Percentiles rank a stretch among this genome's conserved stretches.
These are phyloP conservation scores for Candida albicans DNA, from an alignment of 1,139 yeast species.

Conservation along the genomic window DNA sequence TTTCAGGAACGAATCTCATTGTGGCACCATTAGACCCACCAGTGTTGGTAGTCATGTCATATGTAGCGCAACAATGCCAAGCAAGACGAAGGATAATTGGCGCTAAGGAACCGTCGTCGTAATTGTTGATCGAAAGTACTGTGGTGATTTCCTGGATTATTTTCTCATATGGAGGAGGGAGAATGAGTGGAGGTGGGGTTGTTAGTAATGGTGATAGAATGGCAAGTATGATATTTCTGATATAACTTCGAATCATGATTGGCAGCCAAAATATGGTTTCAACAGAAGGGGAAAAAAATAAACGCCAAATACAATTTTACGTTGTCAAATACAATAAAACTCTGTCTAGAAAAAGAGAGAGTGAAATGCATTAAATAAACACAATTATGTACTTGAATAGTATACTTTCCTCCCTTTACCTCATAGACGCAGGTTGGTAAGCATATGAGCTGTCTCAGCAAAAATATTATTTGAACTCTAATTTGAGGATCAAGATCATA, in stretches of 20 bases:
- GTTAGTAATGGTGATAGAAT: background rate
- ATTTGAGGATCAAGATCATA: too few species aligned
- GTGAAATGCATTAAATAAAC: too few species aligned
- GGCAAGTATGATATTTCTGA: background rate
- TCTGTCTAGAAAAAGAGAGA: too few species aligned
- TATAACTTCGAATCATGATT: background rate
- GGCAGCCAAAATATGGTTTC: background rate
- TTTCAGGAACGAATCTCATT: constrained; percentile 55
- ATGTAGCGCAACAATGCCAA: constrained; percentile 74
- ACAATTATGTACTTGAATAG: too few species aligned
- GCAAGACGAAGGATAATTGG: constrained; percentile 65
- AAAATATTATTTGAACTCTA: too few species aligned
- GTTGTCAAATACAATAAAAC: too few species aligned
- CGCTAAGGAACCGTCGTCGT: constrained; percentile 68
- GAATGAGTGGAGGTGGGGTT: background rate
- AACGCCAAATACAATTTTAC: background rate
- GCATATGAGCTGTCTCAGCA: too few species aligned
- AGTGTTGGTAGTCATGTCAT: constrained; percentile 50
- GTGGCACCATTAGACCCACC: constrained; percentile 75
- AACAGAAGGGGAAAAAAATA: background rate
- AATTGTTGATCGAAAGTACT: constrained; percentile 19
- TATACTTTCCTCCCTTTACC: too few species aligned
- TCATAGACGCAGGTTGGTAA: too few species aligned
- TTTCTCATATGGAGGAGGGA: constrained; percentile 8
- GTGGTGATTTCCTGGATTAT: constrained; percentile 18